Conservation (phyloP, 805 yeast species). For the Kluyveromyces lactis region DNA sequence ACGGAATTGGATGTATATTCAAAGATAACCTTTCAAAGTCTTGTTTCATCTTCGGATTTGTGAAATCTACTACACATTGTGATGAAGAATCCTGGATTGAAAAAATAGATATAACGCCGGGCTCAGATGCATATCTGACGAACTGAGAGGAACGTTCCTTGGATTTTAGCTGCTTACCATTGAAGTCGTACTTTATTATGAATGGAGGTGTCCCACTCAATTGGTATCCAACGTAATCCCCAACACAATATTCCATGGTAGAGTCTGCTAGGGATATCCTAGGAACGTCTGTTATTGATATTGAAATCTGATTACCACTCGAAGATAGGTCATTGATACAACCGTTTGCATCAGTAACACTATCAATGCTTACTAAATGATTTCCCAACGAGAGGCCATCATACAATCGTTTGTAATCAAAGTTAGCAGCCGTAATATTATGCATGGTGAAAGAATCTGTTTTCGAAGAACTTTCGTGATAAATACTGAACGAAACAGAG, state of each 20-base stretch:
- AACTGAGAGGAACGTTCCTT: slow-evolving; percentile 41
- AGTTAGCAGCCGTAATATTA: slow-evolving; percentile 32
- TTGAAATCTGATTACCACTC: slow-evolving; percentile 36
- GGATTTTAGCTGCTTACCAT: slow-evolving; percentile 51
- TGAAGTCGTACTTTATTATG: slow-evolving; percentile 64
- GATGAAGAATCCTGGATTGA: slow-evolving; percentile 70
- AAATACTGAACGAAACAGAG: slow-evolving; percentile 45
- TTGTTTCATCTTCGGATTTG: slow-evolving; percentile 29
- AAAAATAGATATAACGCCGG: slow-evolving; percentile 65
- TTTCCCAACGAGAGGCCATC: slow-evolving; percentile 58
- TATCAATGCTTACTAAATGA: slow-evolving; percentile 50
- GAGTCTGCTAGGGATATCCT: slow-evolving; percentile 42
- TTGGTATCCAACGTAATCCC: slow-evolving; percentile 75
- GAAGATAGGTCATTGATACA: slow-evolving; percentile 45
- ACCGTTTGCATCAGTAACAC: slow-evolving; percentile 60
- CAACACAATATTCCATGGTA: slow-evolving; percentile 68
- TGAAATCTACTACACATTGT: slow-evolving; percentile 60
- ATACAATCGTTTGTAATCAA: slow-evolving; percentile 38
- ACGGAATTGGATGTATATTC: slow-evolving; percentile 50
- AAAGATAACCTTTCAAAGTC: slow-evolving; percentile 30
- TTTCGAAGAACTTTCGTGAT: slow-evolving; percentile 52
- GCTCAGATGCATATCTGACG: slow-evolving; percentile 66
- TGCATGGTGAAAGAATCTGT: slow-evolving; percentile 38
- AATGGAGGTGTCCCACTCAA: slow-evolving; percentile 78
- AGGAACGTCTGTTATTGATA: slow-evolving; percentile 73